Conservation (phyloP, 331 rosid genomes). For the Quercus lobata region DNA sequence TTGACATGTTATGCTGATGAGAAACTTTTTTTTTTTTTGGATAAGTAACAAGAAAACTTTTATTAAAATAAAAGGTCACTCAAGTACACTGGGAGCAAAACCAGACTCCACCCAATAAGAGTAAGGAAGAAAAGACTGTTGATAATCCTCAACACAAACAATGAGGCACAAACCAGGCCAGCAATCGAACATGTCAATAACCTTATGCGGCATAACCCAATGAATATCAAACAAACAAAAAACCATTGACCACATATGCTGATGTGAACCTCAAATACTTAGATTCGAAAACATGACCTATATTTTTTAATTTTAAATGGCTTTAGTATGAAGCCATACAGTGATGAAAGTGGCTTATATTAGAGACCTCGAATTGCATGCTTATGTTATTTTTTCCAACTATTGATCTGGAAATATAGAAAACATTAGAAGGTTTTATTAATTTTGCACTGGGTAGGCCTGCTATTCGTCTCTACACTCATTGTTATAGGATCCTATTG, state of each 20-base stretch:
- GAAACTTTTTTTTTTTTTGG: too few species aligned
- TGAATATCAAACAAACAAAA: too few species aligned
- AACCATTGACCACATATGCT: not conserved
- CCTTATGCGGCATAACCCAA: too few species aligned
- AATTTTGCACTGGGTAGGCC: not conserved
- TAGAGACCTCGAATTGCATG: not conserved
- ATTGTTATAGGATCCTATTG: not conserved
- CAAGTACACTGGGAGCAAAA: too few species aligned
- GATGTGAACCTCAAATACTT: not conserved
- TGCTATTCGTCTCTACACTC: not conserved
- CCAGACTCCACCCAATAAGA: too few species aligned
- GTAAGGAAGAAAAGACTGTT: too few species aligned
- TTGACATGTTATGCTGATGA: constrained; percentile 1
- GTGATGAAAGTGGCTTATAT: not conserved
- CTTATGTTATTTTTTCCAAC: not conserved
- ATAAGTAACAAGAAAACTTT: too few species aligned
- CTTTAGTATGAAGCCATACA: not conserved
- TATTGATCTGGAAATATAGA: not conserved
- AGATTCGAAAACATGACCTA: not conserved
- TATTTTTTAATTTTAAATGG: not conserved
- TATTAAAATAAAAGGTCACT: too few species aligned
- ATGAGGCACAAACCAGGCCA: too few species aligned
- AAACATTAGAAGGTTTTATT: not conserved
- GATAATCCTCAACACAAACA: too few species aligned
- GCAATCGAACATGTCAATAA: too few species aligned